A percentile compares a stretch with the other conserved stretches of the same genome.
These are phyloP conservation scores for Bipolaris zeicola DNA, from an alignment of 2,329 filamentous ascomycete genomes.

Conservation along the genomic window DNA sequence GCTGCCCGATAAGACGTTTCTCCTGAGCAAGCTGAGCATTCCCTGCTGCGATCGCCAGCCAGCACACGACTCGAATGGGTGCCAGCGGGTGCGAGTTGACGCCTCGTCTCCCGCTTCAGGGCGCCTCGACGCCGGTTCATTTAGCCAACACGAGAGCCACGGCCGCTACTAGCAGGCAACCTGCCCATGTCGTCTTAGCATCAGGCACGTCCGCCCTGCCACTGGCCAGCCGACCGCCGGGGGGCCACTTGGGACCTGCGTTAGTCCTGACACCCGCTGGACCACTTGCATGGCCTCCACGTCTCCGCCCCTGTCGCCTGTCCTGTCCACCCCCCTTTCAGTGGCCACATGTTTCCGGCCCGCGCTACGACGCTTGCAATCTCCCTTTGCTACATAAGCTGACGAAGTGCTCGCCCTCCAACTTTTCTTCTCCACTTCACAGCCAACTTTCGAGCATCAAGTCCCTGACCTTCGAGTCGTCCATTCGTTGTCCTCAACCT, in stretches of 20 bases:
- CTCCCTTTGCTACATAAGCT: constrained; percentile 47
- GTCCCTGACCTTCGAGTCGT: constrained; percentile 50
- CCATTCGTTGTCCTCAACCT: constrained; percentile 49
- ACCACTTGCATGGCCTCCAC: constrained; percentile 38
- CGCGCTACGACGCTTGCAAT: constrained; percentile 46
- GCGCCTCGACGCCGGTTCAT: constrained; percentile 26
- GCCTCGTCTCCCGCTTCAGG: not conserved
- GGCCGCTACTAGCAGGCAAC: constrained; percentile 29
- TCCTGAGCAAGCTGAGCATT: constrained; percentile 27
- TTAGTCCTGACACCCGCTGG: constrained; percentile 38
- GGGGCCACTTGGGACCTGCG: constrained; percentile 43
- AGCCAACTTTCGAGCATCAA: constrained; percentile 46
- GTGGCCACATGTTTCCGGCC: constrained; percentile 42
- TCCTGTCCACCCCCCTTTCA: constrained; percentile 38
- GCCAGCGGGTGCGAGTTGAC: not conserved
- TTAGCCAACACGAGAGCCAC: constrained; percentile 43
- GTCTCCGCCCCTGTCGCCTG: constrained; percentile 34
- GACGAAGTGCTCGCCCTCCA: constrained; percentile 22
- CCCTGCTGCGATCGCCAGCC: constrained; percentile 11
- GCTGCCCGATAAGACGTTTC: constrained; percentile 18
- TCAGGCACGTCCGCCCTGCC: constrained; percentile 27
- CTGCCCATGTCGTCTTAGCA: constrained; percentile 39
- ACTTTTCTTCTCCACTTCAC: constrained; percentile 41
- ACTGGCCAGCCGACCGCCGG: constrained; percentile 36
- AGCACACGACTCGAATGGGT: constrained; percentile 1